phyloP scores from a whole-genome alignment of 352 stramenopile species.

The Phytopythium chamaehyphon region DNA sequence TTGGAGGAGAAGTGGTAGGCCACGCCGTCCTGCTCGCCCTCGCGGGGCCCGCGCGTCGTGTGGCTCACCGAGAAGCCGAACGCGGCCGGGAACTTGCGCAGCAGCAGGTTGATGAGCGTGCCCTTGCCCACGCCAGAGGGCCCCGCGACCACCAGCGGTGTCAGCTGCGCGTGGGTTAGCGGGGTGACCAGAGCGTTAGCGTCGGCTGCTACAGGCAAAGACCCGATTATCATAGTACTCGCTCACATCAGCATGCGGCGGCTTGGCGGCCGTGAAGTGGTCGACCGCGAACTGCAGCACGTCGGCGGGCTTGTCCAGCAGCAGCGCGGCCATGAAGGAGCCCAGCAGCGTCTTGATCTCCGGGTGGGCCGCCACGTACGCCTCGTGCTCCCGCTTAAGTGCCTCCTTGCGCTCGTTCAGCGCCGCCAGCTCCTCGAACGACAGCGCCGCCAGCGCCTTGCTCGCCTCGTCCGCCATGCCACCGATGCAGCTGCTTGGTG shows the following conservation, averaged over 20 bases:
- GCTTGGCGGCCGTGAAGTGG: conserved; percentile 78
- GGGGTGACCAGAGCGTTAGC: neutral
- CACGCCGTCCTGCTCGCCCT: conserved; percentile 93
- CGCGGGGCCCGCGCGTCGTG: conserved; percentile 93
- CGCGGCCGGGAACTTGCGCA: conserved; percentile 72
- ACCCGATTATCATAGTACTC: too few relatives aligned
- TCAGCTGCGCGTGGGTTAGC: conserved; percentile 24
- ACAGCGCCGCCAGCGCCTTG: conserved; percentile 65
- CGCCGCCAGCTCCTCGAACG: conserved; percentile 80
- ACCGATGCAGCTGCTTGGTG: neutral
- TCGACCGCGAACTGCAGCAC: conserved; percentile 73
- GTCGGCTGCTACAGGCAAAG: too few relatives aligned
- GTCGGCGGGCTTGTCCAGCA: conserved; percentile 85
- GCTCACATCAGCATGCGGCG: conserved; percentile 44
- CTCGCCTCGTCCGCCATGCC: conserved; percentile 28
- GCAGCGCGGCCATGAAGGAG: conserved; percentile 81
- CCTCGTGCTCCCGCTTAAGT: conserved; percentile 81
- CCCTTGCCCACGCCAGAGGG: conserved; percentile 93
- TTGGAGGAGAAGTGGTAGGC: conserved; percentile 97
- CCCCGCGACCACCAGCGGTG: conserved; percentile 89
- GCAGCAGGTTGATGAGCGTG: conserved; percentile 93
- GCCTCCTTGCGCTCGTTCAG: conserved; percentile 85
- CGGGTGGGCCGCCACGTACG: conserved; percentile 78
- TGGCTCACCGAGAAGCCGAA: conserved; percentile 98
- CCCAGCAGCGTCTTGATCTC: conserved; percentile 90